Conservation (phyloP, 1,284 basidiomycete species). For the Xerocomus minutiporus region DNA sequence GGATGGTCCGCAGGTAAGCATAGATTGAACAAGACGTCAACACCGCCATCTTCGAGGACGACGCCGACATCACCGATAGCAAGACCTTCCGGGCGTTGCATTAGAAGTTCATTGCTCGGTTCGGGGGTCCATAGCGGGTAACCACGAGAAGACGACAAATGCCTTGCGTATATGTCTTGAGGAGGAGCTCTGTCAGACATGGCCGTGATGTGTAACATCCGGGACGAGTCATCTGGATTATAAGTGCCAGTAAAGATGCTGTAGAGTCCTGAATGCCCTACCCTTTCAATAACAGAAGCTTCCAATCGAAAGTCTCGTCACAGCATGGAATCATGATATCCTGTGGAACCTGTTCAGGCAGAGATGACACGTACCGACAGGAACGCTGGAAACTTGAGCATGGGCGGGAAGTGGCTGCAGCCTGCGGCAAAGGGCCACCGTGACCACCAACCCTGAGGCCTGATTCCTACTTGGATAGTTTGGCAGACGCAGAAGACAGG, state of each 20-base stretch:
- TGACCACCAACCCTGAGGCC: no score
- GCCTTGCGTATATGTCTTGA: slow-evolving; percentile 11
- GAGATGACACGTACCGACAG: no score
- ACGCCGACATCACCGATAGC: slow-evolving; percentile 14
- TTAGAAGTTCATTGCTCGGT: slow-evolving; percentile 15
- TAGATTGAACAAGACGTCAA: slow-evolving; percentile 31
- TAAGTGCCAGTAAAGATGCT: neutral
- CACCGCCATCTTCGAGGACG: slow-evolving; percentile 19
- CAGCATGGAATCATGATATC: no score
- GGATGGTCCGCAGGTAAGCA: slow-evolving; percentile 14
- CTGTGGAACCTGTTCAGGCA: no score
- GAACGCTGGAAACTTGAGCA: no score
- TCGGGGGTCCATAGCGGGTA: slow-evolving; percentile 29
- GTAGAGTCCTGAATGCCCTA: neutral
- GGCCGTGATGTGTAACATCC: neutral
- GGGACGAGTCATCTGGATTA: neutral
- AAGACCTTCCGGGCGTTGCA: slow-evolving; percentile 17
- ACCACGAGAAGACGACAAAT: slow-evolving; percentile 17
- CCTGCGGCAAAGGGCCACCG: no score
- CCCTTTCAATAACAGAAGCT: neutral
- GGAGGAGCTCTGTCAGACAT: neutral
- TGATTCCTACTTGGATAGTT: no score
- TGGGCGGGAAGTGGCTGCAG: no score
- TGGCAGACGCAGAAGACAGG: no score
- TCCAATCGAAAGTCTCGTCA: no score